Conservation (phyloP, 2,329 filamentous ascomycete genomes). For the Fusarium globosum region DNA sequence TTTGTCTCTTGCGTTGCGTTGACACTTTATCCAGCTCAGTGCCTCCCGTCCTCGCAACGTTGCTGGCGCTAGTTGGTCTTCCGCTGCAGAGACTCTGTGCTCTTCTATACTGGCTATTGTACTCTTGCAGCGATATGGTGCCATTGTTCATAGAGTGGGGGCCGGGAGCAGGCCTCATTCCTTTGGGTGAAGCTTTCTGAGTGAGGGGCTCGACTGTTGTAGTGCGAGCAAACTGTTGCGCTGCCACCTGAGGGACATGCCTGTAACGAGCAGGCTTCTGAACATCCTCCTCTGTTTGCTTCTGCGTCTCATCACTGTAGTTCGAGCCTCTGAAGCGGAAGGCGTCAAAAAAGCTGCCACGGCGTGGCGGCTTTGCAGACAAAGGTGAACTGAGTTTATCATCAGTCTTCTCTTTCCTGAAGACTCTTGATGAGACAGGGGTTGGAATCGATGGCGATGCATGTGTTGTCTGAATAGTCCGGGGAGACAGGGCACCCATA, state of each 20-base stretch:
- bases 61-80: conserved; percentile 52
- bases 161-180: conserved; percentile 51
- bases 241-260: conserved; percentile 65
- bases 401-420: conserved; percentile 21
- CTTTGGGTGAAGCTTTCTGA: conserved; percentile 53
- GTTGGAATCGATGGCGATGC: neutral
- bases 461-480: conserved; percentile 3
- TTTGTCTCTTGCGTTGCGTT: conserved; percentile 12
- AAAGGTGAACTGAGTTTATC: conserved; percentile 3
- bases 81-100: conserved; percentile 50
- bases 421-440: conserved; percentile 9
- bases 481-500: conserved; percentile 22
- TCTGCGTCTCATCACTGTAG: conserved; percentile 34
- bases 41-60: conserved; percentile 50
- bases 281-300: conserved; percentile 26
- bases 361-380: conserved; percentile 23
- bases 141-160: conserved; percentile 37
- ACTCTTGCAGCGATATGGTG: conserved; percentile 49
- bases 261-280: conserved; percentile 51
- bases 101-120: conserved; percentile 51
- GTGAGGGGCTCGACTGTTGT: conserved; percentile 56
- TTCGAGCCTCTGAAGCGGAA: conserved; percentile 43
- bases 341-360: conserved; percentile 39
- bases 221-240: conserved; percentile 65
- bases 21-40: conserved; percentile 49